Conservation (phyloP, 306 rosid genomes). For the Cucurbita ficifolia region DNA sequence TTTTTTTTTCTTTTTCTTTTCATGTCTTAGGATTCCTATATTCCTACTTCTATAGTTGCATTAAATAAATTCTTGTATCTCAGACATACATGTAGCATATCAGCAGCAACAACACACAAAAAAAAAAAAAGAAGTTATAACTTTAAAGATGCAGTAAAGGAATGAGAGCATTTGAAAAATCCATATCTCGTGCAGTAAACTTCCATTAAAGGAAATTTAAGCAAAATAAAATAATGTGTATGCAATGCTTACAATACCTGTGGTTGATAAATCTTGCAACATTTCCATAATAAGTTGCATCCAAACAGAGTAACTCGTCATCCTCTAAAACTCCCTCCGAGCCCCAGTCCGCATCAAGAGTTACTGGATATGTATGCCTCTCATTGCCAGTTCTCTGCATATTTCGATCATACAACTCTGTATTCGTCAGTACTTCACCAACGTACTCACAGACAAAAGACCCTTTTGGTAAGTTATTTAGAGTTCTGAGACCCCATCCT, state of each 20-base stretch:
- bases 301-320: constrained; percentile 87
- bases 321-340: constrained; percentile 55
- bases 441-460: constrained; percentile 70
- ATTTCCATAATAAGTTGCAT: constrained; percentile 74
- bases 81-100: not conserved
- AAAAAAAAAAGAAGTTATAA: not conserved
- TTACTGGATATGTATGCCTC: constrained; percentile 81
- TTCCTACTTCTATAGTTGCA: too few species aligned
- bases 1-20: too few species aligned
- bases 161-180: not conserved
- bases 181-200: not conserved
- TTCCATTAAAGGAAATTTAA: not conserved
- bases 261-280: constrained; percentile 93
- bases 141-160: not conserved
- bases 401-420: constrained; percentile 56
- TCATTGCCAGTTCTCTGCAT: constrained; percentile 23
- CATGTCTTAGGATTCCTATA: too few species aligned
- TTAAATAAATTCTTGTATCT: too few species aligned
- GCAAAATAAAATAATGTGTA: not conserved
- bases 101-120: not conserved
- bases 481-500: constrained; percentile 84
- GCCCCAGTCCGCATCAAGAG: constrained; percentile 92
- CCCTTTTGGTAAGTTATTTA: constrained; percentile 63
- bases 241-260: constrained; percentile 29
- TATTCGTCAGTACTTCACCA: constrained; percentile 78